Evolutionary conservation across 169 alveolate species (phyloP).

Genomic region (Perkinsus olseni): DNA sequence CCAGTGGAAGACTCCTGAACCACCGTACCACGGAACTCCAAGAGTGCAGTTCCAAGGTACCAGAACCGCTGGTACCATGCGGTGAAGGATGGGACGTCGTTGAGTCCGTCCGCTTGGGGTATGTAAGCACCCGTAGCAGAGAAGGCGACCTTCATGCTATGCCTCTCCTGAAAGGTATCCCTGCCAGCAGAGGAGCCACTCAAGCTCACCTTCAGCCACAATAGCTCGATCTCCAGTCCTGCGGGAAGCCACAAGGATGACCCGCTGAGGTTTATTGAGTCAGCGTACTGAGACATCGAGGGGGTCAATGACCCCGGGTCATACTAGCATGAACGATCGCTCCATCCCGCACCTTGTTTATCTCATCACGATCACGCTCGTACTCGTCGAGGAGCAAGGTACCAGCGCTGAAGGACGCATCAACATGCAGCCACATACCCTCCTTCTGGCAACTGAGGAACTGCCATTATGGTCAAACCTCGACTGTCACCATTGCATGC

Average conservation of each 20-base stretch:
- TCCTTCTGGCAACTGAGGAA: neutral
- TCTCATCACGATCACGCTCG: neutral
- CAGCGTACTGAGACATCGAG: neutral
- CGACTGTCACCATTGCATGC: neutral
- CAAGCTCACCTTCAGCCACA: neutral
- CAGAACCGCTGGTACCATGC: no score
- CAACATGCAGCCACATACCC: slow-evolving; percentile 17
- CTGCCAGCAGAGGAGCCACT: neutral
- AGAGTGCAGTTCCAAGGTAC: neutral
- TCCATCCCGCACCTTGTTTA: neutral
- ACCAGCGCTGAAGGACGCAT: slow-evolving; percentile 18
- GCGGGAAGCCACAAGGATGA: neutral
- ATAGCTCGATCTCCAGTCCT: neutral
- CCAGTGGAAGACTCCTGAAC: slow-evolving; percentile 19
- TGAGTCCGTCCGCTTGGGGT: neutral
- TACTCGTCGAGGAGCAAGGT: neutral
- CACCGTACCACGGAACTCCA: no score
- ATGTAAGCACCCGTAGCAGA: slow-evolving; percentile 10
- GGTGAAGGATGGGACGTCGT: neutral
- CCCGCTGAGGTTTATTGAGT: slow-evolving; percentile 6
- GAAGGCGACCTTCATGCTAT: neutral
- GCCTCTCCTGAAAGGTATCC: slow-evolving; percentile 1
- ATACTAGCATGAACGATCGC: no score
- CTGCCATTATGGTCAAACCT: neutral
- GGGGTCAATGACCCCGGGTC: neutral